These are phyloP conservation scores for Xylaria grammica DNA, from an alignment of 495 filamentous ascomycete species.

Conservation along the genomic window DNA sequence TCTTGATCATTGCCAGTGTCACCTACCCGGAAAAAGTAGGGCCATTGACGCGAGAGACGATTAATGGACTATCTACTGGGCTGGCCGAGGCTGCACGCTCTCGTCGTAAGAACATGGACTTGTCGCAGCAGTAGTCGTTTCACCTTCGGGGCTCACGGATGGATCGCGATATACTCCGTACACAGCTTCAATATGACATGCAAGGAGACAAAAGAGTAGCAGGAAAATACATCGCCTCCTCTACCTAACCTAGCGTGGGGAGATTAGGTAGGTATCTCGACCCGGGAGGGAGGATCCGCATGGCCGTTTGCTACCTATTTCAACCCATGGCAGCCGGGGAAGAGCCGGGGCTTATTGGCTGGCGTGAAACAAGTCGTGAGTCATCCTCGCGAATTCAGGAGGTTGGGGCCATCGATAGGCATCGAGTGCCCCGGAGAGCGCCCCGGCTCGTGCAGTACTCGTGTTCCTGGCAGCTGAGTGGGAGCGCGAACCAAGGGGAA, in stretches of 20 bases:
- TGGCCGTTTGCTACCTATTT: constrained; percentile 15
- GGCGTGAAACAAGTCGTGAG: constrained; percentile 33
- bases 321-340: constrained; percentile 12
- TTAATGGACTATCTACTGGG: background rate
- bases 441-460: too few relatives aligned
- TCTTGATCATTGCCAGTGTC: background rate
- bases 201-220: background rate
- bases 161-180: too few relatives aligned
- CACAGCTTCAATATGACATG: background rate
- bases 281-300: background rate
- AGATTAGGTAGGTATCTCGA: constrained; percentile 4
- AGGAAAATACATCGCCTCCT: constrained; percentile 4
- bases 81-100: background rate
- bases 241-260: too few relatives aligned
- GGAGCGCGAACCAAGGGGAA: background rate
- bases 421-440: constrained; percentile 17
- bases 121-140: background rate
- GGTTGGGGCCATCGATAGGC: constrained; percentile 28
- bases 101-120: background rate
- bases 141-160: background rate
- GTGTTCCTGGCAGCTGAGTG: constrained; percentile 18
- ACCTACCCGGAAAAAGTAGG: constrained; percentile 1
- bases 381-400: constrained; percentile 35
- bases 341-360: constrained; percentile 18
- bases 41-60: background rate